A percentile compares a stretch with the other conserved stretches of the same genome.
Evolutionary conservation across 371 early-diverging fungal genomes (phyloP).

Genomic region (Catenaria anguillulae): DNA sequence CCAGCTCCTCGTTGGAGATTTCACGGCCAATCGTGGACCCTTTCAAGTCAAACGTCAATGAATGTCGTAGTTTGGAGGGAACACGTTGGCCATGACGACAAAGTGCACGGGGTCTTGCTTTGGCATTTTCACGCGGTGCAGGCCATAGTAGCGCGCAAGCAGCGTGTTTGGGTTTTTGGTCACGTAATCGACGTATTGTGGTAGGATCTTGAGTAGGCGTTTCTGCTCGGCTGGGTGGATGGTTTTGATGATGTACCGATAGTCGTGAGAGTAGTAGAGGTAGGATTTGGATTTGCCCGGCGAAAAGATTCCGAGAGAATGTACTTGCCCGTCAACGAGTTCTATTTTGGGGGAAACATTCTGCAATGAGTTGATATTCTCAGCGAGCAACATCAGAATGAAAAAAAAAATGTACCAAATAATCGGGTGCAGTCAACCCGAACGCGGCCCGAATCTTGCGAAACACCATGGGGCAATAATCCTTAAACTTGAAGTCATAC

Average conservation of each 20-base stretch:
- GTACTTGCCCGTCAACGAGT: constrained; percentile 87
- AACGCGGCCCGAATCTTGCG: constrained; percentile 71
- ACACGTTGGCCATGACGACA: constrained; percentile 95
- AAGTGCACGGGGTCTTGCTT: constrained; percentile 63
- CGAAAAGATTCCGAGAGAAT: constrained; percentile 77
- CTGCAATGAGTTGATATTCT: no score
- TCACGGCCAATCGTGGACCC: constrained; percentile 75
- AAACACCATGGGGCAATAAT: constrained; percentile 94
- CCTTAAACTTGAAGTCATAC: constrained; percentile 97
- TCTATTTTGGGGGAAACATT: no score
- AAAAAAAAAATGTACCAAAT: no score
- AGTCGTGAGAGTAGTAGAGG: constrained; percentile 94
- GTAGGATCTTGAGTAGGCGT: constrained; percentile 68
- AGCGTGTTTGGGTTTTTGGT: no score
- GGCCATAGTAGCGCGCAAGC: constrained; percentile 81
- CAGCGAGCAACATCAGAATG: no score
- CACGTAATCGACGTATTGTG: constrained; percentile 46
- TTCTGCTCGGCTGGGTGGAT: constrained; percentile 85
- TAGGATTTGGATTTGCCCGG: constrained; percentile 91
- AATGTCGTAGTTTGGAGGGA: constrained; percentile 88
- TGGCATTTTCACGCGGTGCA: constrained; percentile 91
- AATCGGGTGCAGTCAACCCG: constrained; percentile 81
- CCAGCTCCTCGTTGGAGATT: no score
- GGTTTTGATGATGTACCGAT: constrained; percentile 94
- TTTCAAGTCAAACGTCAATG: constrained; percentile 92